These are phyloP conservation scores for Colletotrichum acutatum DNA, from an alignment of 2,329 filamentous ascomycete species.

Conservation along the genomic window DNA sequence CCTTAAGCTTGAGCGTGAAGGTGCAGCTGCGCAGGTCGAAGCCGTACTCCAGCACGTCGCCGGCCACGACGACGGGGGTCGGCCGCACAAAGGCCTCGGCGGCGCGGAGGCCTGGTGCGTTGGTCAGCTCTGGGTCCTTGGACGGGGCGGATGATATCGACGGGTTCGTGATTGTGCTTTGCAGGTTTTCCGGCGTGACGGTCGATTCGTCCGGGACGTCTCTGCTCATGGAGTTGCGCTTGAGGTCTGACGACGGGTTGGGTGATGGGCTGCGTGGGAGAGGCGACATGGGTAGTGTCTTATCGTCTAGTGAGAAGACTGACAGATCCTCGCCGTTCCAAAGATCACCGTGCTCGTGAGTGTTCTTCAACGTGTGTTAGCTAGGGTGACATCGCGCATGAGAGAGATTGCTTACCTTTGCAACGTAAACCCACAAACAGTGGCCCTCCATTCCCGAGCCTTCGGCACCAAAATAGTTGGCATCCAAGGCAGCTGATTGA, in stretches of 20 bases:
- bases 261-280: conserved; percentile 54
- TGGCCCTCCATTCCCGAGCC: conserved; percentile 86
- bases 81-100: conserved; percentile 94
- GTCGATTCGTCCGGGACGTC: conserved; percentile 63
- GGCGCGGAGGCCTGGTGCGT: conserved; percentile 81
- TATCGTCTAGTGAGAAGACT: conserved; percentile 88
- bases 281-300: conserved; percentile 64
- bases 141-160: conserved; percentile 71
- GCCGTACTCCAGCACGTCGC: conserved; percentile 75
- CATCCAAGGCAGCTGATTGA: conserved; percentile 92
- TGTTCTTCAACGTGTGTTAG: conserved; percentile 66
- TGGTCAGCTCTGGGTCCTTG: conserved; percentile 67
- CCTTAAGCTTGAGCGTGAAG: conserved; percentile 77
- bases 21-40: conserved; percentile 86
- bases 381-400: not conserved
- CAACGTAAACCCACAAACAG: conserved; percentile 88
- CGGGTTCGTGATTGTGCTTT: conserved; percentile 74
- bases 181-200: conserved; percentile 81
- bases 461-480: conserved; percentile 94
- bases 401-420: conserved; percentile 61
- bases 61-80: conserved; percentile 79
- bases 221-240: conserved; percentile 39
- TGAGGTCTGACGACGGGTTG: conserved; percentile 40
- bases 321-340: conserved; percentile 99
- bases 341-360: conserved; percentile 88